Evolutionary conservation across 805 yeast genomes (phyloP), one percentile per base, ranked within the genome.

Genomic region (Ogataea trehalophila): DNA sequence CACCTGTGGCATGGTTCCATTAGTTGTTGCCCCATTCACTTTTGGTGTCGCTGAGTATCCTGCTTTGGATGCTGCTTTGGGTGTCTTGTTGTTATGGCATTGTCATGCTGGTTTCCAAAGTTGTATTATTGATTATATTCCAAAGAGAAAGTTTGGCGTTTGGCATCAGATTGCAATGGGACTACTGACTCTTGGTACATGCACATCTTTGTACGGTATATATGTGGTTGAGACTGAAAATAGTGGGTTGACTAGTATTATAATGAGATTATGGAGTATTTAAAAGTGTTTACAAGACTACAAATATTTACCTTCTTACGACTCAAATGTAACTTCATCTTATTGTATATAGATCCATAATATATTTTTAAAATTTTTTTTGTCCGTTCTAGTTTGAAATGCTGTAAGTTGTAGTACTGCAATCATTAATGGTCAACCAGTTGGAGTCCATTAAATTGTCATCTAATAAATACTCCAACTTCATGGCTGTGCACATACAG

Each of bases 121-220:
- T 41, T 92, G 97, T 74, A 90, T 94, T 61, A 83, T 83, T 50
- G 99, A 92, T 69, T 94, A 92, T 71, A 84, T 92, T 47, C 97
- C 97, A 38, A 69, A 73, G 63, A 79, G 99, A 66, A 87, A 83
- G 22, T 94, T 84, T 68, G 96, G 96, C 35, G 66, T 73, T 38
- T 80, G 87, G 76, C 85, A 88, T 70, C 75, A 75, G 51, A 70
- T 77, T 36, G 91, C 95, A 47, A 70, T 80, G 73, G 76, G 75
- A 52, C 64, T 89, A 47, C 76, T 94, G 58, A 77, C 80, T 36
- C 69, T 82, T 2, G 97, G 97, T 36, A 74, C 96, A 2, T 72
- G 75, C 45, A 70, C 84, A 35, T 79, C 87, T 14, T 73, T 83
- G 50, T 81, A 85, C 61, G 99, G 98, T 51, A 72, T 92, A 46